Evolutionary conservation across 208 protist species (phyloP).

Genomic region (Trypanosoma mega): DNA sequence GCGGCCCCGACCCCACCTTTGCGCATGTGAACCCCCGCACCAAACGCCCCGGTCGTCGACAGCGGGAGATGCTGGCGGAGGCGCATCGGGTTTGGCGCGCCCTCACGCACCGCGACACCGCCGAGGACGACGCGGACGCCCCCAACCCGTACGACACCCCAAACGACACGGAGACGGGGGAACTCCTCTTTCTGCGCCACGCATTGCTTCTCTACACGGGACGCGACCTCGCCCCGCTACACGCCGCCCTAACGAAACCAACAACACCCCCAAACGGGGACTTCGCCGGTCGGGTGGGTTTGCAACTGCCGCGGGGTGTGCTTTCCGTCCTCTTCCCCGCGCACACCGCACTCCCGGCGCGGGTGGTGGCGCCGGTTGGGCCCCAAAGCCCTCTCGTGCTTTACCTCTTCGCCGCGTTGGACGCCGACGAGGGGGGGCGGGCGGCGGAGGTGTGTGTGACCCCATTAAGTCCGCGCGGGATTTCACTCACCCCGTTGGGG

Average conservation of each 20-base stretch:
- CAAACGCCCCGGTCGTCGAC: not conserved
- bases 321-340: conserved; percentile 41
- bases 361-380: conserved; percentile 40
- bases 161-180: not conserved
- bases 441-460: not conserved
- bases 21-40: too few species aligned
- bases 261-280: not conserved
- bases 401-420: conserved; percentile 38
- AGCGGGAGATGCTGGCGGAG: conserved; percentile 21
- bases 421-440: not conserved
- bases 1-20: too few species aligned
- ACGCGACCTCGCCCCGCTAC: conserved; percentile 12
- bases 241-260: conserved; percentile 9
- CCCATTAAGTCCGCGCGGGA: too few species aligned
- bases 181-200: conserved; percentile 28
- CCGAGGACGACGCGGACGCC: not conserved
- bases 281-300: not conserved
- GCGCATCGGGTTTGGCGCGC: conserved; percentile 28
- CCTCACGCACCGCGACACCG: conserved; percentile 9
- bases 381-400: conserved; percentile 25
- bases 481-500: too few species aligned
- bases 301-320: conserved; percentile 20
- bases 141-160: too few species aligned
- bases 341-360: conserved; percentile 43
- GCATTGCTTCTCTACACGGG: conserved; percentile 56